A percentile compares a stretch with the other conserved stretches of the same genome.
Evolutionary conservation across 176 grass and related monocot genomes (phyloP).

Genomic region (Triticum urartu): DNA sequence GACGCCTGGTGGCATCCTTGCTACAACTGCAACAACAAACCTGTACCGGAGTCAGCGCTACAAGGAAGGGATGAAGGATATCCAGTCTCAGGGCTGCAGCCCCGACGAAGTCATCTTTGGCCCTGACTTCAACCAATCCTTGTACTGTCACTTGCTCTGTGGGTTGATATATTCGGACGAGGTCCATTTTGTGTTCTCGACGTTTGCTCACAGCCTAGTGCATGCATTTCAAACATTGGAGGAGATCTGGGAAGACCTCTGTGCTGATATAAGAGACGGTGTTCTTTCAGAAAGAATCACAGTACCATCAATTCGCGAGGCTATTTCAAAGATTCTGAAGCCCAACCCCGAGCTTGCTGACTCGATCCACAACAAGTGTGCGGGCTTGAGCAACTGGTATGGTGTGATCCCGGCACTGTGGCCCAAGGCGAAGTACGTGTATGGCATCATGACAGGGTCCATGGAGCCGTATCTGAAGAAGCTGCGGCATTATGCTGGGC

Average conservation of each 20-base stretch:
- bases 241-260: constrained; percentile 80
- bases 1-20: constrained; percentile 77
- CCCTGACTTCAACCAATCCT: constrained; percentile 70
- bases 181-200: too few species aligned
- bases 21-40: constrained; percentile 87
- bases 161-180: too few species aligned
- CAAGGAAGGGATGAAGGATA: constrained; percentile 74
- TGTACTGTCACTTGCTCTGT: constrained; percentile 96
- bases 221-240: constrained; percentile 77
- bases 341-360: constrained; percentile 80
- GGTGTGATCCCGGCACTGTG: constrained; percentile 86
- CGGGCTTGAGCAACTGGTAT: constrained; percentile 82
- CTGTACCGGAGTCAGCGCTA: constrained; percentile 64
- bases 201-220: too few species aligned
- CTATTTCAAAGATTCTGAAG: constrained; percentile 73
- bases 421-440: constrained; percentile 92
- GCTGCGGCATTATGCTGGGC: constrained; percentile 82
- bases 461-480: constrained; percentile 99
- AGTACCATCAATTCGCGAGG: constrained; percentile 61
- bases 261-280: constrained; percentile 73
- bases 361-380: constrained; percentile 61
- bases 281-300: constrained; percentile 75
- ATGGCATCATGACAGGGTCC: constrained; percentile 95
- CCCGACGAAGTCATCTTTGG: constrained; percentile 88
- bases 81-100: constrained; percentile 68